A percentile compares a stretch with the other conserved stretches of the same genome.
These are phyloP conservation scores for Claviceps arundinis DNA, from an alignment of 2,329 filamentous ascomycete genomes.

Conservation along the genomic window DNA sequence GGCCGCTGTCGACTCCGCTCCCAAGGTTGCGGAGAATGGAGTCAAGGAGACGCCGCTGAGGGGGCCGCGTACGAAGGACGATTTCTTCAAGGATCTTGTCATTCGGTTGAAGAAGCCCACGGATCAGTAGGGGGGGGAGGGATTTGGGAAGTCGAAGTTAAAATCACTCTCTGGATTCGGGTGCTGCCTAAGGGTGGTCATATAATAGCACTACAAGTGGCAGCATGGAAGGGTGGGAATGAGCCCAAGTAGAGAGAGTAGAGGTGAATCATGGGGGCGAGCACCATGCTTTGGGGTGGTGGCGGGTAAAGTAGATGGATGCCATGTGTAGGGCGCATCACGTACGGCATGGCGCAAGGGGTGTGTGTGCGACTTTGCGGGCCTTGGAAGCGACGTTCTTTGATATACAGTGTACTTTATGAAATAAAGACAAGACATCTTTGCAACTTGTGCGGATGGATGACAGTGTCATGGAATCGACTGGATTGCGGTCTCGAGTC, in stretches of 20 bases:
- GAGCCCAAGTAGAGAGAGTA: neutral
- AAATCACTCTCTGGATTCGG: no score
- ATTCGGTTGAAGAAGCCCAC: slow-evolving; percentile 9
- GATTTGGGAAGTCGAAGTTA: no score
- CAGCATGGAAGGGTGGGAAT: no score
- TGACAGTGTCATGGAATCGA: no score
- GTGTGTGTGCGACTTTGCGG: neutral
- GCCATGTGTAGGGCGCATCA: neutral
- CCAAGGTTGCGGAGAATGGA: slow-evolving; percentile 1
- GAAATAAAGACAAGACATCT: no score
- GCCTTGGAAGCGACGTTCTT: neutral
- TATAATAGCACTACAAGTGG: no score
- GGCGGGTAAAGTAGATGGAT: neutral
- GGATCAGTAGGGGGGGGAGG: no score
- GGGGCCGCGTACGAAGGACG: neutral
- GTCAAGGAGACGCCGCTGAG: slow-evolving; percentile 5
- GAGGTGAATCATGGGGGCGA: neutral
- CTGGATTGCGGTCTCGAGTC: no score
- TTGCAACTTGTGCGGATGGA: no score
- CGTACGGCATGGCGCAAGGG: neutral
- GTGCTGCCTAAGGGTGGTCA: no score
- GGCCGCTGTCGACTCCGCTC: neutral
- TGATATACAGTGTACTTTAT: no score
- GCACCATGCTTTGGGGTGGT: no score
- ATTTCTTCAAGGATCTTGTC: slow-evolving; percentile 12